Base-by-base conservation (phyloP, 2,329 filamentous ascomycete genomes). In the Fusarium sp. region DNA sequence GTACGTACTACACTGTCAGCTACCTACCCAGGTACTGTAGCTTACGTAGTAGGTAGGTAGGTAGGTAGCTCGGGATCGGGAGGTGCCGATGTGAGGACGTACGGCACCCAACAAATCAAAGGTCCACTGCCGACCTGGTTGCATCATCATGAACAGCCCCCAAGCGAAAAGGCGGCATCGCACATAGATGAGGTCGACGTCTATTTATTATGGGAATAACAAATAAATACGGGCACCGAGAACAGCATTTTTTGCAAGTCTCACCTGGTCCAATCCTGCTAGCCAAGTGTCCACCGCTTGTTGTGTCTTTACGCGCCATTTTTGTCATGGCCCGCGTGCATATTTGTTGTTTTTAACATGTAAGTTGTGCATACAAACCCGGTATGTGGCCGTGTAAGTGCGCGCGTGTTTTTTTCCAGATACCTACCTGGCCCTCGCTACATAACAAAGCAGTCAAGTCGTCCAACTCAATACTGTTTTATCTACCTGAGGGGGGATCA, bases 281-380 rank as follows among this genome's bases (percentile, higher is more conserved):
- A 41, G 46, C 30, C 40, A 48, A 55, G 40, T 31, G n/a, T 36
- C 50, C 41, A 52, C 54, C 50, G 51, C 44, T 59, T 56, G 40
- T 58, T 56, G 18, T 57, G 52, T 60, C 54, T 59, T 40, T 60
- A 55, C 54, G 50, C 65, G 54, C 59, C 48, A 53, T 68, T 63
- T 48, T 56, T 60, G 59, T 41, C 55, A 64, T 63, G 41, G 16
- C 57, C 53, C 47, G 30, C 59, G 52, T 54, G 46, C 61, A 65
- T 68, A 57, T 64, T 68, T 68, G 46, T 65, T 65, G 51, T 68
- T 68, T 57, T 68, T 47, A 23, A 16, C n/a, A 31, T 68, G 39
- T 40, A 52, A 67, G 47, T 66, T 43, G 31, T 62, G 65, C 37
- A 67, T 62, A 34, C 30, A 51, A 40, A 48, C 30, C 39, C 12